Conservation (phyloP, 169 alveolate genomes). For the Miamiensis avidus region DNA sequence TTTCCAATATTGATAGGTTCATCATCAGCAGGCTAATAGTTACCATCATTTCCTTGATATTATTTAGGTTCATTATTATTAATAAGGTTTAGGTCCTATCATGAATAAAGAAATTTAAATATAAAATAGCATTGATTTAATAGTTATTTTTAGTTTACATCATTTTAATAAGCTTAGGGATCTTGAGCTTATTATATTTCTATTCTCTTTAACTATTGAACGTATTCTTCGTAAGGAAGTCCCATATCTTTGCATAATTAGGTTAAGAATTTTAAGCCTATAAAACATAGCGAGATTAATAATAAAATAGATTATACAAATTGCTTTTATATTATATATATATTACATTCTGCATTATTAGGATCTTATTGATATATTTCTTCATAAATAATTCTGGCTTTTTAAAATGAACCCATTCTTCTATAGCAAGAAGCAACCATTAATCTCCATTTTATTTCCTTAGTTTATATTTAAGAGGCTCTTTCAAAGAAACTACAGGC, state of each 20-base stretch:
- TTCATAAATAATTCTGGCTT: conserved; percentile 83
- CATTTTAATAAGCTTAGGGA: too few species aligned
- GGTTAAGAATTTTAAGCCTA: conserved; percentile 52
- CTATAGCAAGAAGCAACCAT: conserved; percentile 92
- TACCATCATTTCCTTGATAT: too few species aligned
- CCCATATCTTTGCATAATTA: conserved; percentile 64
- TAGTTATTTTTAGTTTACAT: too few species aligned
- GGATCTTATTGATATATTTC: conserved; percentile 85
- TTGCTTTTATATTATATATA: neutral
- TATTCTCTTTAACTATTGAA: conserved; percentile 49
- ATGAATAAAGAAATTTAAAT: too few species aligned
- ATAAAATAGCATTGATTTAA: neutral
- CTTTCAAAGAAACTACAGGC: conserved; percentile 87
- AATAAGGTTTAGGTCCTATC: too few species aligned
- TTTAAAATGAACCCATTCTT: conserved; percentile 82
- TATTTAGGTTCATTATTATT: too few species aligned
- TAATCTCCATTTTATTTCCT: conserved; percentile 87
- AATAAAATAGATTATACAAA: neutral
- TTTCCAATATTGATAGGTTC: too few species aligned
- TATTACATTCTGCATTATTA: conserved; percentile 84
- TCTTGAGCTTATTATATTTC: too few species aligned
- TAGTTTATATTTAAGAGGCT: conserved; percentile 88
- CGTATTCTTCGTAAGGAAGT: conserved; percentile 56
- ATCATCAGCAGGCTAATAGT: too few species aligned
- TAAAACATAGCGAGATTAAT: neutral